A percentile compares a stretch with the other conserved stretches of the same genome.
Conservation (phyloP, 2,329 filamentous ascomycete genomes). For the Ophiostoma himal-ulmi region DNA sequence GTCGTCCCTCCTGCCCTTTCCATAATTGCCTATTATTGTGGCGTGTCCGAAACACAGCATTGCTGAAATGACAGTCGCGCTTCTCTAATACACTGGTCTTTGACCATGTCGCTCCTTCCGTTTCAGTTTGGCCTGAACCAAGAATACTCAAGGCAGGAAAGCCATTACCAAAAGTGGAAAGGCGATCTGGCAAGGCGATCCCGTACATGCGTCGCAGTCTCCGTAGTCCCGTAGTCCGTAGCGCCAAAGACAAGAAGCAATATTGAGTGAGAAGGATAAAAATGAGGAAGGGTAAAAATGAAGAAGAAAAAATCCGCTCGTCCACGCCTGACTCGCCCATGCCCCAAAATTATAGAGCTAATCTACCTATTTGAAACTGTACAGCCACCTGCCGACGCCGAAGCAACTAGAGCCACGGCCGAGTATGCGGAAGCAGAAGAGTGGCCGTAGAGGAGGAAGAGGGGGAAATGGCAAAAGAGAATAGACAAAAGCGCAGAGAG, state of each 20-base stretch:
- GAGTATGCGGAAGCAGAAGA: neutral
- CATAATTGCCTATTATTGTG: neutral
- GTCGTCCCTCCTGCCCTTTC: neutral
- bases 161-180: neutral
- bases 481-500: neutral
- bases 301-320: neutral
- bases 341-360: constrained; percentile 14
- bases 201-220: constrained; percentile 1
- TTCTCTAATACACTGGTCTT: no score
- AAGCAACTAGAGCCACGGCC: neutral
- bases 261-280: neutral
- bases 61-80: no score
- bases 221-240: constrained; percentile 5
- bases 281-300: neutral
- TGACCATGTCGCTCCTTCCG: constrained; percentile 15
- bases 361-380: neutral
- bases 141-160: neutral
- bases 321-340: neutral
- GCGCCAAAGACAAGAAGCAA: neutral
- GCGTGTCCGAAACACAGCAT: constrained; percentile 7
- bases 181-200: constrained; percentile 3
- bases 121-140: neutral
- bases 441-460: neutral
- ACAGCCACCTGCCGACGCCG: constrained; percentile 16
- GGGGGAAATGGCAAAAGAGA: neutral